Evolutionary conservation across 2,329 filamentous ascomycete species (phyloP).

Genomic region (Parasarocladium wereldwijsianum): DNA sequence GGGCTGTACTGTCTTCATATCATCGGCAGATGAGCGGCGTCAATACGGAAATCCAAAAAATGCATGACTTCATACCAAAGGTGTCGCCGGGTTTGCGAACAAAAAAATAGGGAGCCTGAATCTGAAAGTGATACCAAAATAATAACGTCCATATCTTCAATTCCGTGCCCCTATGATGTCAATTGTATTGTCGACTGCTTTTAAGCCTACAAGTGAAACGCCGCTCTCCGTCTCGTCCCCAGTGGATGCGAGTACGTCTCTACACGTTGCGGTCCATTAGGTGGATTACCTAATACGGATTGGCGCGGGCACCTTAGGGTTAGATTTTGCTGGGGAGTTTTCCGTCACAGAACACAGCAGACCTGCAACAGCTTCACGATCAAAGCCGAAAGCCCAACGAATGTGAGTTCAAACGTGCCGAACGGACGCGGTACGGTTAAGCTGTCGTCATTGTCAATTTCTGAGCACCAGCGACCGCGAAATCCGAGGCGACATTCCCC

Average conservation of each 20-base stretch:
- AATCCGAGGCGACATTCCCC: background rate
- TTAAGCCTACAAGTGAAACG: too few relatives aligned
- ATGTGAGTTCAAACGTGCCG: constrained; percentile 4
- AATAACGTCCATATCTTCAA: too few relatives aligned
- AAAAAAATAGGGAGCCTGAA: constrained; percentile 12
- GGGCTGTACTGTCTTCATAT: constrained; percentile 52
- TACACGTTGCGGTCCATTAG: background rate
- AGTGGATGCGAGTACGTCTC: too few relatives aligned
- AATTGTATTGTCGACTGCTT: background rate
- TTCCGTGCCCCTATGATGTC: background rate
- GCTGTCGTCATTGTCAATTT: background rate
- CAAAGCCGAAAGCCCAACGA: constrained; percentile 3
- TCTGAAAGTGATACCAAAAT: too few relatives aligned
- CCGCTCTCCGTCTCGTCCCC: too few relatives aligned
- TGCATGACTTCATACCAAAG: constrained; percentile 25
- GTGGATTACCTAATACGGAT: constrained; percentile 7
- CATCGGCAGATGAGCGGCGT: constrained; percentile 48
- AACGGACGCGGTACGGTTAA: background rate
- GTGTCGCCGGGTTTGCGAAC: too few relatives aligned
- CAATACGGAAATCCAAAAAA: constrained; percentile 46
- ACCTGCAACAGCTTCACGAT: constrained; percentile 6
- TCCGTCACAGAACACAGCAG: constrained; percentile 24
- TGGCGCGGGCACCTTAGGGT: constrained; percentile 20
- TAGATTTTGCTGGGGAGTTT: constrained; percentile 22
- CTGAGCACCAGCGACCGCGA: background rate